Conservation (phyloP, 208 protist genomes). For the Sergeia podlipaevii region DNA sequence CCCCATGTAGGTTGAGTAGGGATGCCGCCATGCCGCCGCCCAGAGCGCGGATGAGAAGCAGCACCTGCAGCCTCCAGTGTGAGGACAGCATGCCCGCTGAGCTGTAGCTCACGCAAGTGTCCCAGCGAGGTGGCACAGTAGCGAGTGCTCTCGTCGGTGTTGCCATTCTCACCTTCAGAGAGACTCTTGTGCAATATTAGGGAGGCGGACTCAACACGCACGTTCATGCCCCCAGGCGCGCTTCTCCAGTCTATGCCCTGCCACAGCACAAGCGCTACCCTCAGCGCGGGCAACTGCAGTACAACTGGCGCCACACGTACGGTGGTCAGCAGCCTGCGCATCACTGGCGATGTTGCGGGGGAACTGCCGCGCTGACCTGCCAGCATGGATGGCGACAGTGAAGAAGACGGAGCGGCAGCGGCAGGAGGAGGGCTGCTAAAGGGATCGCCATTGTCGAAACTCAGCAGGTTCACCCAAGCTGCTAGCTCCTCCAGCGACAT, state of each 20-base stretch:
- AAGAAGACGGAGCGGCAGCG: neutral
- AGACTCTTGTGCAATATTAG: no score
- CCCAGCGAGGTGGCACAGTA: no score
- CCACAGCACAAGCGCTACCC: conserved; percentile 37
- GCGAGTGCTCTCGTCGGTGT: no score
- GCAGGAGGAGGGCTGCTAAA: conserved; percentile 6
- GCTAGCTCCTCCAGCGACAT: conserved; percentile 24
- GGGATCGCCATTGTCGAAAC: conserved; percentile 20
- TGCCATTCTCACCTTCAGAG: no score
- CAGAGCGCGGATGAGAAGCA: no score
- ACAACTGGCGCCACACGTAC: conserved; percentile 31
- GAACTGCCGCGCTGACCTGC: neutral
- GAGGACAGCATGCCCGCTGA: no score
- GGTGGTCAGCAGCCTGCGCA: conserved; percentile 19
- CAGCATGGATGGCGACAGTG: neutral
- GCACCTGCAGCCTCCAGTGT: no score
- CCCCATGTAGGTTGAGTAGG: no score
- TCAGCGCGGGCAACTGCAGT: conserved; percentile 27
- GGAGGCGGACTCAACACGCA: no score
- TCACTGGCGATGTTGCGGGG: conserved; percentile 2
- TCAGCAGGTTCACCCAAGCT: conserved; percentile 42
- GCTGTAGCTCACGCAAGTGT: no score
- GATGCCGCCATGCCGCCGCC: no score
- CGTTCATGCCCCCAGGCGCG: conserved; percentile 19
- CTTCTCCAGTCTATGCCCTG: conserved; percentile 20